phyloP scores from a whole-genome alignment of 164 flowering plant species.

The Magnolia sinica region DNA sequence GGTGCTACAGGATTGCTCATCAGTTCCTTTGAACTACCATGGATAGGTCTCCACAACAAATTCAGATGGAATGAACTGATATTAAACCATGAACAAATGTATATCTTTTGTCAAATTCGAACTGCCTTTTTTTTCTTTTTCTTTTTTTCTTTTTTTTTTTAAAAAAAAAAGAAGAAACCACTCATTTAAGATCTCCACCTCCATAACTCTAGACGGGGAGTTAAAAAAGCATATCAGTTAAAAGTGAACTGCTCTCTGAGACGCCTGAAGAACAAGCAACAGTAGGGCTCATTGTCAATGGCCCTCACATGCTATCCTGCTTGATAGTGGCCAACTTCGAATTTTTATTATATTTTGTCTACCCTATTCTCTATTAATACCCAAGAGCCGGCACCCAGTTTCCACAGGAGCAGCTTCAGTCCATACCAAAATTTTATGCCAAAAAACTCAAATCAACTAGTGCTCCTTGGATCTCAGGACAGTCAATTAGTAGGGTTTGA shows the following conservation, averaged over 20 bases:
- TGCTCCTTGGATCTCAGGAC: background rate
- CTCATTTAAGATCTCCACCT: background rate
- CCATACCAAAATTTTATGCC: background rate
- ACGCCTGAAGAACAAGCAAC: background rate
- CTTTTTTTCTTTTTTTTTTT: too few species aligned
- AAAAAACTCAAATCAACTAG: background rate
- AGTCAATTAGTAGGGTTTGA: conserved; percentile 40
- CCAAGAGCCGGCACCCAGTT: background rate
- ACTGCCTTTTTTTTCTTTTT: too few species aligned
- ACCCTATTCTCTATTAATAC: too few species aligned
- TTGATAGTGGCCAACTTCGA: background rate
- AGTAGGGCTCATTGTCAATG: background rate
- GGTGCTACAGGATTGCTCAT: too few species aligned
- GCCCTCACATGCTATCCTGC: background rate
- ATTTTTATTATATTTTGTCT: too few species aligned
- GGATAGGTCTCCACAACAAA: too few species aligned
- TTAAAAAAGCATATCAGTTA: background rate
- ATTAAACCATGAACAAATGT: too few species aligned
- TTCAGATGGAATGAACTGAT: too few species aligned
- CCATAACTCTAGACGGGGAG: background rate
- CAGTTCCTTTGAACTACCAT: too few species aligned
- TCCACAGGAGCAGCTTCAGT: background rate
- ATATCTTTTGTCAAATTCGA: too few species aligned
- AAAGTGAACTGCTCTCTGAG: background rate
- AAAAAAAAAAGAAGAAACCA: too few species aligned